Evolutionary conservation across 805 yeast species (phyloP).

Genomic region (Candida loeiensis): DNA sequence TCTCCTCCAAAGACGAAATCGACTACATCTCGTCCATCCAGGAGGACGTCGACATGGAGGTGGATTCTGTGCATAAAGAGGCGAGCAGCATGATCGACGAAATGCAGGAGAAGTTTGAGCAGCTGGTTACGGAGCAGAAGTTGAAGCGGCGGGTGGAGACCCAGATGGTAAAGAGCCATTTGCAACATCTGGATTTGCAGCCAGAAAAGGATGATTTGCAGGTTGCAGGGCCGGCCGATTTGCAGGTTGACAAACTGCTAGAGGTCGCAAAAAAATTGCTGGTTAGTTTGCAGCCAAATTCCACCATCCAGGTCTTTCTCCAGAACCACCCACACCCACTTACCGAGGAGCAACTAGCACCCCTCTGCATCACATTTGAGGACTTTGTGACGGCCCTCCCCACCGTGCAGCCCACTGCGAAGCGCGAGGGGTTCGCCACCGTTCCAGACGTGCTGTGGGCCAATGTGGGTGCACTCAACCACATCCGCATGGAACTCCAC

Average conservation of each 20-base stretch:
- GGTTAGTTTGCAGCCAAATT: too few species aligned
- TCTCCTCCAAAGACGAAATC: background rate
- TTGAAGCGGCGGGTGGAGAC: background rate
- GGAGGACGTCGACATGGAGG: slow-evolving; percentile 3
- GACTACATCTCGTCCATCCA: background rate
- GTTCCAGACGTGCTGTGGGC: slow-evolving; percentile 98
- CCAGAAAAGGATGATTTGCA: too few species aligned
- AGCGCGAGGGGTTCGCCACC: slow-evolving; percentile 97
- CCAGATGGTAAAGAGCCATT: background rate
- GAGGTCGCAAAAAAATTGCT: too few species aligned
- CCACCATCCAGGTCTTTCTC: slow-evolving; percentile 72
- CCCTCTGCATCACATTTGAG: slow-evolving; percentile 68
- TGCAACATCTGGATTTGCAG: background rate
- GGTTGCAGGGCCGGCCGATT: too few species aligned
- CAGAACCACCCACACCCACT: slow-evolving; percentile 75
- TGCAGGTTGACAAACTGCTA: too few species aligned
- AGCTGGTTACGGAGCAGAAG: background rate
- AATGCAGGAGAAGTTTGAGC: background rate
- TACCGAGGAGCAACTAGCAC: slow-evolving; percentile 68
- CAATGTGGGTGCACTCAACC: slow-evolving; percentile 83
- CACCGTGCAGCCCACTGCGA: slow-evolving; percentile 93
- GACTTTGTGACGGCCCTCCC: slow-evolving; percentile 88
- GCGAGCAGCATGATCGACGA: background rate
- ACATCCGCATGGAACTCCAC: slow-evolving; percentile 83
- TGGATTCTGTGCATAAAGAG: background rate